These are phyloP conservation scores for Rhizopogon salebrosus DNA, from an alignment of 768 basidiomycete genomes.

Conservation along the genomic window DNA sequence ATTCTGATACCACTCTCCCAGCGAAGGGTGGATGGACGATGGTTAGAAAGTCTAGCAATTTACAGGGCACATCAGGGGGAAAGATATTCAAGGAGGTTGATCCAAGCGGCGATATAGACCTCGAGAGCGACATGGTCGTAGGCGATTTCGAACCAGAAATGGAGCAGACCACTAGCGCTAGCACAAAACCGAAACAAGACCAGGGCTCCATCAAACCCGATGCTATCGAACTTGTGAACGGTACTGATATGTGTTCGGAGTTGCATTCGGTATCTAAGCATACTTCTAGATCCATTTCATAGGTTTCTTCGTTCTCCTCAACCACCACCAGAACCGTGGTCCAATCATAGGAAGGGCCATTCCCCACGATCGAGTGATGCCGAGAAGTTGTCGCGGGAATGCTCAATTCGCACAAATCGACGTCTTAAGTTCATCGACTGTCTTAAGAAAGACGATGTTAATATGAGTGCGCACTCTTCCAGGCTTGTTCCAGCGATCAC, in stretches of 20 bases:
- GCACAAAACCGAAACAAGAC: conserved; percentile 37
- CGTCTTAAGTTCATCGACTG: conserved; percentile 81
- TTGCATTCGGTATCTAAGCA: conserved; percentile 23
- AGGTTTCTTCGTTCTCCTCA: conserved; percentile 38
- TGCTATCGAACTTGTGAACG: conserved; percentile 70
- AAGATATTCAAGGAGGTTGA: conserved; percentile 16
- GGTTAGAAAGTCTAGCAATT: conserved; percentile 42
- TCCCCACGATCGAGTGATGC: conserved; percentile 27
- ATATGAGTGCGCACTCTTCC: conserved; percentile 37
- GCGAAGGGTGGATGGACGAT: conserved; percentile 75
- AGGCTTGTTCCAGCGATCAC: conserved; percentile 3
- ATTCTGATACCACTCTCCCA: conserved; percentile 34
- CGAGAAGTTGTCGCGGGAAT: conserved; percentile 64
- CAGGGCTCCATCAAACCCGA: conserved; percentile 56
- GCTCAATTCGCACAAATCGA: conserved; percentile 73
- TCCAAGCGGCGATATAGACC: conserved; percentile 49
- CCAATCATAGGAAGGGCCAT: conserved; percentile 6
- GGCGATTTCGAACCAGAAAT: conserved; percentile 68
- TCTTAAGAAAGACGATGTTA: conserved; percentile 69
- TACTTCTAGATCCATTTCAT: conserved; percentile 52
- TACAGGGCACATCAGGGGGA: conserved; percentile 20
- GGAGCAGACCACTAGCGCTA: conserved; percentile 22
- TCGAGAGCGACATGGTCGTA: conserved; percentile 73
- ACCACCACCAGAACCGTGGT: conserved; percentile 12
- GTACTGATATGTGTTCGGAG: conserved; percentile 35